A percentile compares a stretch with the other conserved stretches of the same genome.
Conservation (phyloP, 192 early-diverging fungal genomes). For the Gaertneriomyces semiglobifer region DNA sequence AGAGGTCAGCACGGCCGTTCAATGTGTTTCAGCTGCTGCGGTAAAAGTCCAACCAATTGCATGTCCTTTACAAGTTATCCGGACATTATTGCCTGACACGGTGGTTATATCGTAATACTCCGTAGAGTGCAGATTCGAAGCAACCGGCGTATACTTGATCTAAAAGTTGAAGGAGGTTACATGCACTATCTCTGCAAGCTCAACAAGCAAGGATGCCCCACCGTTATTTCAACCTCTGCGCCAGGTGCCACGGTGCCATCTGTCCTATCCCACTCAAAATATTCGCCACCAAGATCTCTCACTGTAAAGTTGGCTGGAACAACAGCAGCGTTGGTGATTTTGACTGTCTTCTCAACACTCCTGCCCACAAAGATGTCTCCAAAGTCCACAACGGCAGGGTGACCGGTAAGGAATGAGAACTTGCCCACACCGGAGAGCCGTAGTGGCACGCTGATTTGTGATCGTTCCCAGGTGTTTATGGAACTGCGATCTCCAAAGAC, state of each 20-base stretch:
- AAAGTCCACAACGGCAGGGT: constrained; percentile 43
- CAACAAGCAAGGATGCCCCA: constrained; percentile 1
- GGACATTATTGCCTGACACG: constrained; percentile 54
- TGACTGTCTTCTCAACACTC: constrained; percentile 29
- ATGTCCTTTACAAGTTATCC: constrained; percentile 41
- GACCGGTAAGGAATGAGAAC: constrained; percentile 47
- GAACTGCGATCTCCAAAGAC: constrained; percentile 42
- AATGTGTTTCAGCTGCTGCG: too few species aligned
- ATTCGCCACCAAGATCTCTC: constrained; percentile 40
- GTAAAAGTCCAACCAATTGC: constrained; percentile 34
- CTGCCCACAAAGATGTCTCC: constrained; percentile 53
- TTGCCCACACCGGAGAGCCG: constrained; percentile 51
- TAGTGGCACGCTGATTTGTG: constrained; percentile 34
- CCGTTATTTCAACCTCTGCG: constrained; percentile 35
- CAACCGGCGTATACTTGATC: constrained; percentile 48
- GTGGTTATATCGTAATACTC: constrained; percentile 57
- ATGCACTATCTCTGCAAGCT: background rate
- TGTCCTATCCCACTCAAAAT: constrained; percentile 45
- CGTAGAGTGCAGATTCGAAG: constrained; percentile 46
- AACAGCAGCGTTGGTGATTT: too few species aligned
- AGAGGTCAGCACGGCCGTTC: background rate
- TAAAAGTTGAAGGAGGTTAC: constrained; percentile 7
- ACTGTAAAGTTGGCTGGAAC: constrained; percentile 49
- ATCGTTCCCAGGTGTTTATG: constrained; percentile 35
- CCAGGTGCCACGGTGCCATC: constrained; percentile 35